Conservation (phyloP, 2,329 filamentous ascomycete species). For the Fusarium mangiferae region DNA sequence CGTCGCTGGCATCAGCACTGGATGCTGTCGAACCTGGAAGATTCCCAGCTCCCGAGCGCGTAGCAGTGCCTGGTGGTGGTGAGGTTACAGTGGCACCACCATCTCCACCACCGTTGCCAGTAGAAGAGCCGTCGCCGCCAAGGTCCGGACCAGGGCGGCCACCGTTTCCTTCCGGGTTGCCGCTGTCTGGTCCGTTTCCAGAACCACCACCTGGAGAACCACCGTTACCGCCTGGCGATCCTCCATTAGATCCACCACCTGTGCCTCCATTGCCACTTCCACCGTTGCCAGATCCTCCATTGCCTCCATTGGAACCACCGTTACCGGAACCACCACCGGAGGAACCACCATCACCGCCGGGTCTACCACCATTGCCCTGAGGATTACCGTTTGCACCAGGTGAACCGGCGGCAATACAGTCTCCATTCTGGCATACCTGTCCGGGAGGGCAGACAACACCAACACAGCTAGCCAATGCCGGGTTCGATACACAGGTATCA, state of each 20-base stretch:
- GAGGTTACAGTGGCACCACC: not conserved
- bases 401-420: not conserved
- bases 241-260: not conserved
- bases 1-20: not conserved
- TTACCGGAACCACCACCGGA: not conserved
- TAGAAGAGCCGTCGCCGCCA: not conserved
- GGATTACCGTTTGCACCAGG: not conserved
- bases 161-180: not conserved
- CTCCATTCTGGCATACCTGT: conserved; percentile 8
- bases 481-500: conserved; percentile 6
- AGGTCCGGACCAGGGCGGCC: not conserved
- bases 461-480: not conserved
- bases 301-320: too few relatives aligned
- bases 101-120: not conserved
- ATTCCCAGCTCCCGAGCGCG: not conserved
- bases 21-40: too few relatives aligned
- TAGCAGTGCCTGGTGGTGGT: not conserved
- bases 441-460: not conserved
- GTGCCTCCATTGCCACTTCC: not conserved
- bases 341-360: not conserved
- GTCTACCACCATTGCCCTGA: not conserved
- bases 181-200: not conserved
- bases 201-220: not conserved
- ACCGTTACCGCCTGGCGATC: not conserved
- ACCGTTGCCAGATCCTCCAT: not conserved